Evolutionary conservation across 106 monocot species (phyloP).

Genomic region (Hemerocallis citrina): DNA sequence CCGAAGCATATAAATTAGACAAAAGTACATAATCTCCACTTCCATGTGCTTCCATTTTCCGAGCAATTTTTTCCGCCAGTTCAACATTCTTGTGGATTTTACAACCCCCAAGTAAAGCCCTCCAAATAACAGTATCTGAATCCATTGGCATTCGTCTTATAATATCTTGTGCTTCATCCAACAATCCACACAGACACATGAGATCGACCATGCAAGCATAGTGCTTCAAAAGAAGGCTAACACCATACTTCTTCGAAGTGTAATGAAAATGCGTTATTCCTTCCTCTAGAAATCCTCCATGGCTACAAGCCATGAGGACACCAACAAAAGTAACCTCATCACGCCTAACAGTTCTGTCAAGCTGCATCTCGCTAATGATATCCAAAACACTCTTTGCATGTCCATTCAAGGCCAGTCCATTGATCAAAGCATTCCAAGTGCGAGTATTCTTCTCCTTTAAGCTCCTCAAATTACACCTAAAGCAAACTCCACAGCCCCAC

Average conservation of each 20-base stretch:
- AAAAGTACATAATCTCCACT: constrained; percentile 22
- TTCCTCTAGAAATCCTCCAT: constrained; percentile 33
- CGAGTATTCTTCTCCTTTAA: constrained; percentile 17
- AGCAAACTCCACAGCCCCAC: constrained; percentile 21
- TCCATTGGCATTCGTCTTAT: constrained; percentile 25
- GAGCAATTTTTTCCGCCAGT: constrained; percentile 16
- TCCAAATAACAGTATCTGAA: constrained; percentile 30
- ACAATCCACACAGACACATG: constrained; percentile 16
- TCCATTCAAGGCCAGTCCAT: constrained; percentile 31
- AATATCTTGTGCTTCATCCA: constrained; percentile 31
- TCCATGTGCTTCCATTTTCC: constrained; percentile 10
- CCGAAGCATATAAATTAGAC: constrained; percentile 26
- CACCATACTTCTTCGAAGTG: constrained; percentile 3
- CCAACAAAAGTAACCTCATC: constrained; percentile 30
- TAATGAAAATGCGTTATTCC: constrained; percentile 18
- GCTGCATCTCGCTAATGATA: constrained; percentile 15
- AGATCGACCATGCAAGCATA: constrained; percentile 43
- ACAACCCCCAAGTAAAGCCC: constrained; percentile 35
- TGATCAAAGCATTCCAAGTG: constrained; percentile 35
- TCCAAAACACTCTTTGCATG: constrained; percentile 16
- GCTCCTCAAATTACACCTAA: constrained; percentile 18
- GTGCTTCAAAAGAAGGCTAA: constrained; percentile 19
- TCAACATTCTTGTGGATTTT: constrained; percentile 20
- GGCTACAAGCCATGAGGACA: constrained; percentile 31
- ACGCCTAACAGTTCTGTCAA: constrained; percentile 1